phyloP scores from a whole-genome alignment of 352 stramenopile species.

The Phytophthora ramorum region DNA sequence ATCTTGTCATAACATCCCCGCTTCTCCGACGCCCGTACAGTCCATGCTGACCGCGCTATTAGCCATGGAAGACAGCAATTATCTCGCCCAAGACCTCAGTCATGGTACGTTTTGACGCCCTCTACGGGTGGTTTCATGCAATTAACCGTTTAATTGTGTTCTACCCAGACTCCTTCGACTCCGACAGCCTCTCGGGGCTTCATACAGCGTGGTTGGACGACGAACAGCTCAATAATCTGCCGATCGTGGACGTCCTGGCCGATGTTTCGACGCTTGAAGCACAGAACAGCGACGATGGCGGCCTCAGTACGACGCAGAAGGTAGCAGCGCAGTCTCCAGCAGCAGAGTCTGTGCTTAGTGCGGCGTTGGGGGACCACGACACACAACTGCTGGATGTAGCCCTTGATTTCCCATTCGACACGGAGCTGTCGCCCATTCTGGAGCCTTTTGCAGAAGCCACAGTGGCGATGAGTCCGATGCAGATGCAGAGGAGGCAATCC shows the following conservation, averaged over 20 bases:
- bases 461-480: constrained; percentile 27
- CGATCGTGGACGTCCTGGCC: constrained; percentile 41
- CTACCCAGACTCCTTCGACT: constrained; percentile 35
- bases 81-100: constrained; percentile 23
- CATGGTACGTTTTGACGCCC: constrained; percentile 28
- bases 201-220: constrained; percentile 58
- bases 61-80: constrained; percentile 39
- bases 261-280: constrained; percentile 31
- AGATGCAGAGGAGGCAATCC: constrained; percentile 22
- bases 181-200: constrained; percentile 39
- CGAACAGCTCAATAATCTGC: constrained; percentile 49
- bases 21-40: constrained; percentile 7
- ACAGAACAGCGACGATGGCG: constrained; percentile 27
- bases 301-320: constrained; percentile 25
- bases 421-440: constrained; percentile 66
- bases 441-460: constrained; percentile 40
- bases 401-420: constrained; percentile 49
- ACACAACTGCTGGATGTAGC: constrained; percentile 31
- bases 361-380: constrained; percentile 37
- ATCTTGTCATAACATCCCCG: constrained; percentile 3
- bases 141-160: constrained; percentile 3
- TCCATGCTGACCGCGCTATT: constrained; percentile 37
- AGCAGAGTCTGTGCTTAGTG: constrained; percentile 49
- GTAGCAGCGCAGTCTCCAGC: constrained; percentile 40
- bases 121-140: background rate